Evolutionary conservation across 495 filamentous ascomycete genomes (phyloP), one percentile per base, ranked within the genome.

Genomic region (Hypoxylon rickii): DNA sequence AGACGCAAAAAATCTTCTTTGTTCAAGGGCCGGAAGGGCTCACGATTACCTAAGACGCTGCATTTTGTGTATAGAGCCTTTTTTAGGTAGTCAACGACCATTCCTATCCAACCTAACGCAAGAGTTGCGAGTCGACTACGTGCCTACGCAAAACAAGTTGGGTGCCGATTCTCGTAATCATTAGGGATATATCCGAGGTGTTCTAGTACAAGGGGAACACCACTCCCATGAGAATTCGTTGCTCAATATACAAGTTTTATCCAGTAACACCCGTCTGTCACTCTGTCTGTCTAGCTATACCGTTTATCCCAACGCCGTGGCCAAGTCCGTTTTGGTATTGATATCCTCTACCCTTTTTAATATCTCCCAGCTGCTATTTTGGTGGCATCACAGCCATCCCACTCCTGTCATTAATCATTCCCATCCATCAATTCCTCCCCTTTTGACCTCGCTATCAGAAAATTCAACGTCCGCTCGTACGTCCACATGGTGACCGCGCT

Each of bases 401-500:
- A 19, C 33, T 47, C 18, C 17, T 19, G 29, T 33, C 43, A 54
- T 44, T 19, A 49, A 40, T 45, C 59, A 20, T 56, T 39, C 20
- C 18, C 38, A n/a, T 21, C 60, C 19, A 31, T 47, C 54, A n/a
- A n/a, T 24, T 55, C 34, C 44, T 18, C 19, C 41, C 66, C 54
- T 0, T 53, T 61, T 15, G 81, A 73, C 47, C 74, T 66, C 33
- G 79, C 72, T 26, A 79, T 78, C 34, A 90, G 71, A 4, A 85
- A 61, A 51, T 69, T 78, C 69, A 95, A 69, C 4, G 79, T 81
- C 59, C 83, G 72, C 73, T 97, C 94, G 73, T 97, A 97, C 1
- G 93, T 97, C 94, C 95, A 99, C 89, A 99, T 94, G 0, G 94
- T 99, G 15, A 96, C 84, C 1, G 94, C 95, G 71, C 90, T 96